Evolutionary conservation across 495 filamentous ascomycete genomes (phyloP), one percentile per base, ranked within the genome.

Genomic region (Staphylotrichum tortipilum): DNA sequence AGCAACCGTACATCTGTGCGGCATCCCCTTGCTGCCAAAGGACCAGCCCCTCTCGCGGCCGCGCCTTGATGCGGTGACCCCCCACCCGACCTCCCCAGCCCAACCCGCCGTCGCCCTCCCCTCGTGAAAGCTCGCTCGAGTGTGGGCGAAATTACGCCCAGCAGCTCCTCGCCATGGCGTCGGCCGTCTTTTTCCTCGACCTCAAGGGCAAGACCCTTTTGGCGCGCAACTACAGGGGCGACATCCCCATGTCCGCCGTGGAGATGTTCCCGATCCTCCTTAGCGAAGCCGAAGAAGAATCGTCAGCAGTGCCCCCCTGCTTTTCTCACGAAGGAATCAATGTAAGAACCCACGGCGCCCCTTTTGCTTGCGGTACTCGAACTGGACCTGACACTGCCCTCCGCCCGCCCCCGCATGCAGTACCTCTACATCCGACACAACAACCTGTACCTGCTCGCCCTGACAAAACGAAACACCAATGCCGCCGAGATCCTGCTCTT

Each of bases 171-270:
- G 77, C 62, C 63, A 99, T 97, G 94, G 92, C 92, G 55, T 99
- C 94, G 46, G 94, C 94, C 36, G 65, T 99, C 65, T 99, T 99
- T 78, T 99, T 99, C 68, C 84, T 99, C 59, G 94, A 99, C 70
- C 78, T 99, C 47, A 99, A 99, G 86, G 94, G 94, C 84, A 99
- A 99, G 89, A 96, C 94, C 74, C 90, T 97, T 58, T 79, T 99
- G 59, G 94, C 94, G 65, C 86, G 94, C 63, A 99, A 97, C 73
- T 99, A 99, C 71, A 81, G 94, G 68, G 94, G 94, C 60, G 94
- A 99, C 64, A 94, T 99, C 61, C 94, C 94, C 66, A 97, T 99
- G 94, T 94, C 89, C 47, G 94, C 94, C 37, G 94, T 97, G 64
- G 94, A 99, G 72, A 92, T 92, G 68, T 99, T 99, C 69, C 94